Conservation (phyloP, 257 asterid genomes). For the Plantago ovata region DNA sequence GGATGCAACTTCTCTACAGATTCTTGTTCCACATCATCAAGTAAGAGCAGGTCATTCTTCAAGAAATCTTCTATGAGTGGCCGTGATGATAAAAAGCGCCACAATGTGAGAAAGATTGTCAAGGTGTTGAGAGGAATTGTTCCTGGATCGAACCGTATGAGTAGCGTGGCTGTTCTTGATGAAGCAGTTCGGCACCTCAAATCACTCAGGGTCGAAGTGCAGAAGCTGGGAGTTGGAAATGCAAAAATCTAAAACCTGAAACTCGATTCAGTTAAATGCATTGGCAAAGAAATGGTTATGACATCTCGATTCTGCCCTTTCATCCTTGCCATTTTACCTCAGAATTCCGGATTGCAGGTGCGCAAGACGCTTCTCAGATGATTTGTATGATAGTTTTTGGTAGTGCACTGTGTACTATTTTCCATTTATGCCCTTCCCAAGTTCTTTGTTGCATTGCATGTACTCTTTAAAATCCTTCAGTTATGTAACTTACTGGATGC, state of each 20-base stretch:
- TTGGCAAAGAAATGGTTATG: no score
- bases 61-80: slow-evolving; percentile 30
- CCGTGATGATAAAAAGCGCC: slow-evolving; percentile 37
- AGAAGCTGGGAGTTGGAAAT: slow-evolving; percentile 54
- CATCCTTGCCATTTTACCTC: no score
- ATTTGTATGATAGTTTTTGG: no score
- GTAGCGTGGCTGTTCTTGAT: slow-evolving; percentile 63
- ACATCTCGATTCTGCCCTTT: no score
- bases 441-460: no score
- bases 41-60: slow-evolving; percentile 29
- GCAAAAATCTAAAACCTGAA: slow-evolving; percentile 1
- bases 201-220: slow-evolving; percentile 66
- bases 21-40: slow-evolving; percentile 41
- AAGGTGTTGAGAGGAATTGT: slow-evolving; percentile 59
- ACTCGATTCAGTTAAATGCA: neutral
- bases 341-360: no score
- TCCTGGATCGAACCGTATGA: slow-evolving; percentile 67
- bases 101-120: slow-evolving; percentile 59
- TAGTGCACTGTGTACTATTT: no score
- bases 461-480: no score
- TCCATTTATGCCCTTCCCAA: no score
- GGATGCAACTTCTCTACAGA: slow-evolving; percentile 53
- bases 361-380: no score
- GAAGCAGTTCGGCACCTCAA: slow-evolving; percentile 81
- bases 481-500: no score